Evolutionary conservation across 148 eudicot genomes (phyloP).

Genomic region (Gaultheria prostrata): DNA sequence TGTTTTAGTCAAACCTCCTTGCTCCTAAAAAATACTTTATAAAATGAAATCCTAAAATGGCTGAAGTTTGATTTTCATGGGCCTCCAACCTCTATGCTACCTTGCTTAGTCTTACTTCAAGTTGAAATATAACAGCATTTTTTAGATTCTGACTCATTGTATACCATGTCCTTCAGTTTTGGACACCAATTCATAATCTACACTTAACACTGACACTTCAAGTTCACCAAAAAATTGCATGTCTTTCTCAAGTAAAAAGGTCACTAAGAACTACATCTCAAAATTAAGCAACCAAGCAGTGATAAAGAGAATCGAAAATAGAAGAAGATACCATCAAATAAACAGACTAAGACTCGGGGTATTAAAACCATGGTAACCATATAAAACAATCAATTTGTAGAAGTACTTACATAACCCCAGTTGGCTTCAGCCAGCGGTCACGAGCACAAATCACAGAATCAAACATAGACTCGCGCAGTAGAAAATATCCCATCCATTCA

Average conservation of each 20-base stretch:
- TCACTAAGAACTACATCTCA: background rate
- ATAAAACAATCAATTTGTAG: background rate
- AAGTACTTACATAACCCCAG: constrained; percentile 82
- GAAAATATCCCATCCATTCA: constrained; percentile 99
- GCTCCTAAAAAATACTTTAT: no score
- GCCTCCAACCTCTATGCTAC: background rate
- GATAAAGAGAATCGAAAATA: background rate
- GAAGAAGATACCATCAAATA: background rate
- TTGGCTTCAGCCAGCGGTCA: constrained; percentile 92
- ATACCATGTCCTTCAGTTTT: background rate
- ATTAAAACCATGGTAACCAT: background rate
- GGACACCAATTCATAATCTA: background rate
- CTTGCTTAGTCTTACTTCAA: background rate
- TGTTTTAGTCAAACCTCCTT: background rate
- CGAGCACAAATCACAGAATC: constrained; percentile 97
- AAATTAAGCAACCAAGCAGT: background rate
- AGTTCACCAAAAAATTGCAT: background rate
- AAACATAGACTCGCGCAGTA: constrained; percentile 97
- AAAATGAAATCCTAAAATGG: background rate
- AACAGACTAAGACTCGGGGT: background rate
- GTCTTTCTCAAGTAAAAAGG: background rate
- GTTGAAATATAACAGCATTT: background rate
- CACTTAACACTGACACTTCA: background rate
- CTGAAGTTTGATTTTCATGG: background rate
- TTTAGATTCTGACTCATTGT: background rate